Percentiles rank a stretch among this genome's conserved stretches.
Conservation (phyloP, 2,329 filamentous ascomycete genomes). For the Lasiodiplodia gonubiensis region DNA sequence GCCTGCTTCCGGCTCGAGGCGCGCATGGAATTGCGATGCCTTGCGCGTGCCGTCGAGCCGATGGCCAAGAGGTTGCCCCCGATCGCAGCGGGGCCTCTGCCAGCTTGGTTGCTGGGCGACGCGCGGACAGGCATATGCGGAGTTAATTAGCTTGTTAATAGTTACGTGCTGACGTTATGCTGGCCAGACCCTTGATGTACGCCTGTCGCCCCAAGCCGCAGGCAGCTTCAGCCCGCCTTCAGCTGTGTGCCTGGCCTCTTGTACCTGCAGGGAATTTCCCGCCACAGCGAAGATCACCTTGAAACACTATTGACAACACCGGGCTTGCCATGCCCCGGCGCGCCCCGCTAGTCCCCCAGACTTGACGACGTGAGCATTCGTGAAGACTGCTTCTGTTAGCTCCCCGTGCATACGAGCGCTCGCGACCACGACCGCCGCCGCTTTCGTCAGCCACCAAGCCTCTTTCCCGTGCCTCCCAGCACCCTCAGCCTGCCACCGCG, state of each 20-base stretch:
- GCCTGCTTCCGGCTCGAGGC: constrained; percentile 1
- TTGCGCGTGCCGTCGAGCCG: background rate
- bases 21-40: constrained; percentile 12
- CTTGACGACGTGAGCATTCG: background rate
- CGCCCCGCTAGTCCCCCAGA: constrained; percentile 16
- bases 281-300: background rate
- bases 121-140: constrained; percentile 19
- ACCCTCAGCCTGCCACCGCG: background rate
- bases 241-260: constrained; percentile 13
- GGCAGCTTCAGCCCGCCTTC: background rate
- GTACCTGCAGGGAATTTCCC: constrained; percentile 17
- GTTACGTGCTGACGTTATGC: constrained; percentile 4
- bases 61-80: constrained; percentile 3
- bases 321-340: constrained; percentile 13
- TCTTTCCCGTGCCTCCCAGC: background rate
- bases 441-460: constrained; percentile 13
- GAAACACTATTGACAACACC: constrained; percentile 11
- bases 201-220: background rate
- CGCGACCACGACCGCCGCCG: constrained; percentile 4
- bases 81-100: constrained; percentile 12
- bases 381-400: background rate
- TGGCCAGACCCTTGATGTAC: constrained; percentile 6
- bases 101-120: constrained; percentile 21
- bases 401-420: constrained; percentile 20
- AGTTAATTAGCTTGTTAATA: background rate